Conservation (phyloP, 1,139 yeast species). For the Ogataea hybrid region DNA sequence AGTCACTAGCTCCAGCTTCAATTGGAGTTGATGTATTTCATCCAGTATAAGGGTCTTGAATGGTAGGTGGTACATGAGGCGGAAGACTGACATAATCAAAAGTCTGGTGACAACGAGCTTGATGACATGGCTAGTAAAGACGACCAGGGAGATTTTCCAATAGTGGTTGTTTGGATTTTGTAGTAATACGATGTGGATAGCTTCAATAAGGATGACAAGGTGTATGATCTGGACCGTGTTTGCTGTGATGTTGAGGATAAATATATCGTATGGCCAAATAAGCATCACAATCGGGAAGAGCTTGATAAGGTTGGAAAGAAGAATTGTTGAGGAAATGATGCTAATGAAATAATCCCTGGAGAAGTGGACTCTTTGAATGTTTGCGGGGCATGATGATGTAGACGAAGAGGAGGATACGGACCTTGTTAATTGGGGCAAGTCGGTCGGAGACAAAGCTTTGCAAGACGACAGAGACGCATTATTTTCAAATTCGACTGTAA, state of each 20-base stretch:
- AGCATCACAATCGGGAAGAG: constrained; percentile 91
- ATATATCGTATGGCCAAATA: constrained; percentile 93
- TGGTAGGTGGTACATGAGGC: constrained; percentile 14
- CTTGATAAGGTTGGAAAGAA: constrained; percentile 75
- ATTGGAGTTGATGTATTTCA: constrained; percentile 26
- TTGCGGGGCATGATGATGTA: constrained; percentile 6
- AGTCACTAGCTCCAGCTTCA: constrained; percentile 20
- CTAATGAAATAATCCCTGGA: constrained; percentile 24
- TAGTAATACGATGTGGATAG: constrained; percentile 28
- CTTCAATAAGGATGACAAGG: constrained; percentile 30
- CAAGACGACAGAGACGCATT: constrained; percentile 9
- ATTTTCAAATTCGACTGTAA: constrained; percentile 16
- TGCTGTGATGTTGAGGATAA: constrained; percentile 39
- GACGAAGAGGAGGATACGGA: constrained; percentile 13
- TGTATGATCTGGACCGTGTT: constrained; percentile 31
- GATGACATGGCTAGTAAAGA: constrained; percentile 22
- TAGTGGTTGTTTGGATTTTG: constrained; percentile 25
- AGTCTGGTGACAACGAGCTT: constrained; percentile 20
- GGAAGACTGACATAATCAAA: constrained; percentile 12
- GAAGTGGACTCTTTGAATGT: constrained; percentile 13
- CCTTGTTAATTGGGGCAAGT: constrained; percentile 7
- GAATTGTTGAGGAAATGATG: constrained; percentile 61
- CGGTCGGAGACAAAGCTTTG: not conserved
- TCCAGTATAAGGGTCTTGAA: constrained; percentile 23
- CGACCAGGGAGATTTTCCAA: constrained; percentile 27